Evolutionary conservation across 2,329 filamentous ascomycete genomes (phyloP).

Genomic region (Furcasterigmium furcatum): DNA sequence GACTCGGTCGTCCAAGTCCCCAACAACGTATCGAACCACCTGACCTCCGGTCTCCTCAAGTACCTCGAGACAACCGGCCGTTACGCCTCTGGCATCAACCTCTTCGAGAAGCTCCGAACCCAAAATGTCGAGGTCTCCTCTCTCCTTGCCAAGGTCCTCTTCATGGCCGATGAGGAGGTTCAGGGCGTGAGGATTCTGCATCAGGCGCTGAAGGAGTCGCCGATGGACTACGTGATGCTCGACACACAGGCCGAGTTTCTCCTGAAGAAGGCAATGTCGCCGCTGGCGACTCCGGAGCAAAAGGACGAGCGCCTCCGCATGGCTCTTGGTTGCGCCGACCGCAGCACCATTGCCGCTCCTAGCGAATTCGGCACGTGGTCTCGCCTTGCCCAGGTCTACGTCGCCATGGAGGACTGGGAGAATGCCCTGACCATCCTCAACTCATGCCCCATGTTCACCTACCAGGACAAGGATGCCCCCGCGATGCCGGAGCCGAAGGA

Average conservation of each 20-base stretch:
- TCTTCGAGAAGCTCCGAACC: constrained; percentile 91
- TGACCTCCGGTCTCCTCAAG: constrained; percentile 87
- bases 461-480: constrained; percentile 96
- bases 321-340: constrained; percentile 89
- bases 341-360: constrained; percentile 89
- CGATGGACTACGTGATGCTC: constrained; percentile 97
- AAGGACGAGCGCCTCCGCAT: constrained; percentile 72
- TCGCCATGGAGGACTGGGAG: constrained; percentile 94
- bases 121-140: constrained; percentile 94
- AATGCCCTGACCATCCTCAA: constrained; percentile 92
- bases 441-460: constrained; percentile 99
- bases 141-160: constrained; percentile 82
- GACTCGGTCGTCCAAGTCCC: constrained; percentile 97
- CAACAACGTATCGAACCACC: constrained; percentile 92
- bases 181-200: constrained; percentile 85
- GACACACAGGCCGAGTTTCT: constrained; percentile 93
- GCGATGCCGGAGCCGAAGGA: constrained; percentile 90
- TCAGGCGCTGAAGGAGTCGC: constrained; percentile 82
- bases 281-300: constrained; percentile 46
- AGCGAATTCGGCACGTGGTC: constrained; percentile 99
- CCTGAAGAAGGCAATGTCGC: constrained; percentile 70
- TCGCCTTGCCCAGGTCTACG: constrained; percentile 87
- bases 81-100: constrained; percentile 91
- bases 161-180: constrained; percentile 97
- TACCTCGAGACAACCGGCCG: constrained; percentile 96